A percentile compares a stretch with the other conserved stretches of the same genome.
phyloP scores from a whole-genome alignment of 495 filamentous ascomycete genomes.

The Staphylotrichum tortipilum region DNA sequence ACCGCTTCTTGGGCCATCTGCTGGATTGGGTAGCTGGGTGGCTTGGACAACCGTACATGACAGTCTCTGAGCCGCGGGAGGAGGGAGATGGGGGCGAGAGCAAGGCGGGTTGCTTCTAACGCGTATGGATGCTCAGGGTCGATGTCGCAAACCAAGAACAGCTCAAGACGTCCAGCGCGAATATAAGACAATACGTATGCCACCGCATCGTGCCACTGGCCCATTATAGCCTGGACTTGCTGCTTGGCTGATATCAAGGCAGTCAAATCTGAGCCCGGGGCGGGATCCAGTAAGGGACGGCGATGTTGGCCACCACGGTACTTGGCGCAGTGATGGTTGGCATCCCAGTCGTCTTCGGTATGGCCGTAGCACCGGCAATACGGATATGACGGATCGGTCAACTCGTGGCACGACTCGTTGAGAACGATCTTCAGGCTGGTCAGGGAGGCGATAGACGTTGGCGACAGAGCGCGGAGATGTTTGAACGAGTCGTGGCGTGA shows the following conservation, averaged over 20 bases:
- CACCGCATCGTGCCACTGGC: too few relatives aligned
- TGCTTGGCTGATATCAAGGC: too few relatives aligned
- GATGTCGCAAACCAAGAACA: constrained; percentile 1
- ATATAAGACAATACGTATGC: too few relatives aligned
- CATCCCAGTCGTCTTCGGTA: too few relatives aligned
- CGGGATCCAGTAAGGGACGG: too few relatives aligned
- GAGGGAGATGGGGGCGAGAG: background rate
- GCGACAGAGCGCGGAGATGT: background rate
- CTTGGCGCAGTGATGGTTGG: background rate
- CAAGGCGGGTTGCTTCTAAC: background rate
- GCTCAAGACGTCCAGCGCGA: background rate
- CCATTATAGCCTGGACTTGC: background rate
- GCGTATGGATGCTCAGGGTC: background rate
- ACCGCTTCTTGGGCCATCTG: too few relatives aligned
- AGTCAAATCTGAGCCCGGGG: too few relatives aligned
- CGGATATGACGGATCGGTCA: background rate
- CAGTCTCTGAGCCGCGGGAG: background rate
- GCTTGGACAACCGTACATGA: background rate
- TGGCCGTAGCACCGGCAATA: too few relatives aligned
- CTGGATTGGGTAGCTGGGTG: background rate
- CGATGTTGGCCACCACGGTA: too few relatives aligned
- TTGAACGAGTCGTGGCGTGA: background rate
- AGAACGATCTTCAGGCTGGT: background rate
- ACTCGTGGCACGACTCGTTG: background rate
- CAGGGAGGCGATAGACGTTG: background rate